Conservation (phyloP, 768 basidiomycete species). For the Steccherinum ochraceum region DNA sequence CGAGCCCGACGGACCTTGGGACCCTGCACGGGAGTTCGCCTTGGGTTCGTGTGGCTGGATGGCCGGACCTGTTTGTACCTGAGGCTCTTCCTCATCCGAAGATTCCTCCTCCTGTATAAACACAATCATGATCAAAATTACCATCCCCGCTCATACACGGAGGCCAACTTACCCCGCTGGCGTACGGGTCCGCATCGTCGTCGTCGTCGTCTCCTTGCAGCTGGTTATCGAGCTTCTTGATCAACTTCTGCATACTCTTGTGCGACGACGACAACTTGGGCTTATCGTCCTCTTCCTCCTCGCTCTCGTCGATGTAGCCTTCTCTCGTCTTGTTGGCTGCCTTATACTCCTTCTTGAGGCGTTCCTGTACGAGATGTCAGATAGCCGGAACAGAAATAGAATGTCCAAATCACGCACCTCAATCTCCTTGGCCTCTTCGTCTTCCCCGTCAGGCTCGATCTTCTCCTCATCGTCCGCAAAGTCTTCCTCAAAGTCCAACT, state of each 20-base stretch:
- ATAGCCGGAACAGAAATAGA: slow-evolving; percentile 1
- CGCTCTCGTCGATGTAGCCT: slow-evolving; percentile 64
- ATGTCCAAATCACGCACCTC: slow-evolving; percentile 43
- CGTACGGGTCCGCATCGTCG: slow-evolving; percentile 80
- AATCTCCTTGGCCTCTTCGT: slow-evolving; percentile 79
- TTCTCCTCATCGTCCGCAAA: slow-evolving; percentile 87
- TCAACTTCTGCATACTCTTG: slow-evolving; percentile 79
- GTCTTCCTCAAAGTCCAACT: slow-evolving; percentile 76
- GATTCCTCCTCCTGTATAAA: slow-evolving; percentile 49
- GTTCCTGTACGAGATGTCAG: slow-evolving; percentile 47
- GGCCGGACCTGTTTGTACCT: slow-evolving; percentile 36
- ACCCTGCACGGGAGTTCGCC: slow-evolving; percentile 38
- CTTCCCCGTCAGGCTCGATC: slow-evolving; percentile 54
- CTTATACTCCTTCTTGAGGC: slow-evolving; percentile 77
- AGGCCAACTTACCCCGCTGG: slow-evolving; percentile 54
- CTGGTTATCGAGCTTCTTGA: slow-evolving; percentile 79
- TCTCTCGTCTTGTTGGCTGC: slow-evolving; percentile 70
- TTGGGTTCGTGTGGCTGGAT: slow-evolving; percentile 41
- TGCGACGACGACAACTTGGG: slow-evolving; percentile 60
- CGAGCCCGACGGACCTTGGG: slow-evolving; percentile 24
- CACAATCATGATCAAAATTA: slow-evolving; percentile 3
- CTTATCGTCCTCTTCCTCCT: slow-evolving; percentile 66
- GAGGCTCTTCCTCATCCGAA: slow-evolving; percentile 65
- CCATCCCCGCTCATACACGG: too few species aligned
- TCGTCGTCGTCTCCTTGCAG: slow-evolving; percentile 71